Evolutionary conservation across 495 filamentous ascomycete genomes (phyloP), one percentile per base, ranked within the genome.

Genomic region (Penicillium goetzii): DNA sequence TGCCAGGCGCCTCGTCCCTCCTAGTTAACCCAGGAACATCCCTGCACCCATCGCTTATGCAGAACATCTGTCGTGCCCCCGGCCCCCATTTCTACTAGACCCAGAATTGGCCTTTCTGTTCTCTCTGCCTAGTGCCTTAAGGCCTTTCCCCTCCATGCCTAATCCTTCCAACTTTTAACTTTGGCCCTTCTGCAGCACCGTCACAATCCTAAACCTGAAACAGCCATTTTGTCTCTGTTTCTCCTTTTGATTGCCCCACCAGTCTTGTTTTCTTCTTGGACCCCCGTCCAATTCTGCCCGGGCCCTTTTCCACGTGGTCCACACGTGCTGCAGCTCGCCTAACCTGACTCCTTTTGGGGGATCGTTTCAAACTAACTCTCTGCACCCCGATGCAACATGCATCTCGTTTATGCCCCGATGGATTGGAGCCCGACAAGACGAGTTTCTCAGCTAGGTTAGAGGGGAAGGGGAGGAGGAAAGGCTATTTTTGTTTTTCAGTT

Each of bases 271-370:
- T 23, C n/a, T 34, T 19, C 21, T 5, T 40, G 28, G 52, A 17
- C 25, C 30, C 49, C 19, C 9, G 34, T 53, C 26, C 15, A 9
- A 53, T 59, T 33, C 43, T 53, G 15, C 40, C 28, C 30, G 38
- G 49, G 53, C 57, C 57, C 33, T 52, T 38, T 38, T n/a, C 68
- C 70, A 73, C 70, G 70, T 73, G 70, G 65, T 51, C 63, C 54
- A 68, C 65, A 67, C 68, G 61, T 73, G 68, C 67, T 63, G 65
- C 59, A 68, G 50, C 47, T 72, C 70, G 70, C 68, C 65, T 73
- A 73, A 61, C 41, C 61, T 65, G 51, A 43, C 66, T 71, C n/a
- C 15, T 52, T 63, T 65, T 21, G n/a, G n/a, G 65, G 59, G 38
- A 45, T 62, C 53, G 59, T 41, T 14, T 40, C 0, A 14, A 5